phyloP scores from a whole-genome alignment of 225 moss, liverwort and hornwort species.

The Neckera pumila region DNA sequence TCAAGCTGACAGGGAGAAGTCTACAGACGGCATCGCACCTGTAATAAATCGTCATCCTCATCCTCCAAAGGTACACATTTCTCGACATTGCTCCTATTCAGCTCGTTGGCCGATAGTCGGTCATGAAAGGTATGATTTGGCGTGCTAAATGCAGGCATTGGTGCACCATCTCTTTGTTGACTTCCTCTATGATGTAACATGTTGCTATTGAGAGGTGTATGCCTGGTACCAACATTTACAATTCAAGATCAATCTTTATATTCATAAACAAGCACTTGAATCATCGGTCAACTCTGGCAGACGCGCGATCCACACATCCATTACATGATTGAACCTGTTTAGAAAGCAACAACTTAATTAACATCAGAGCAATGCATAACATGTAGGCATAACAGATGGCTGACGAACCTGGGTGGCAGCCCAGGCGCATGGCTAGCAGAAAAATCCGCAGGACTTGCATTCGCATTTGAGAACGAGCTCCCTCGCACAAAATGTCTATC shows the following conservation, averaged over 20 bases:
- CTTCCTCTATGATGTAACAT: neutral
- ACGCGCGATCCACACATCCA: neutral
- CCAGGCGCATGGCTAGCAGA: slow-evolving; percentile 10
- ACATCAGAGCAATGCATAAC: neutral
- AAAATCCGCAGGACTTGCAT: slow-evolving; percentile 15
- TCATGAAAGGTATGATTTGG: slow-evolving; percentile 1
- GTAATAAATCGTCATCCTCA: slow-evolving; percentile 54
- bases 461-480: neutral
- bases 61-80: slow-evolving; percentile 40
- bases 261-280: neutral
- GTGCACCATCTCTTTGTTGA: slow-evolving; percentile 10
- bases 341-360: neutral
- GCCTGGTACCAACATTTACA: slow-evolving; percentile 6
- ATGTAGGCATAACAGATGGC: neutral
- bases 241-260: neutral
- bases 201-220: slow-evolving; percentile 10
- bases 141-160: slow-evolving; percentile 4
- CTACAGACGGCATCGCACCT: slow-evolving; percentile 28
- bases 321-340: neutral
- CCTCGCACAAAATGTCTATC: neutral
- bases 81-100: slow-evolving; percentile 18
- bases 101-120: neutral
- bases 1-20: neutral
- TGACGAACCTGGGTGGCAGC: slow-evolving; percentile 13
- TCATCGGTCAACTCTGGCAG: neutral